phyloP scores from a whole-genome alignment of 2,329 filamentous ascomycete genomes.

The Bertia moriformis region DNA sequence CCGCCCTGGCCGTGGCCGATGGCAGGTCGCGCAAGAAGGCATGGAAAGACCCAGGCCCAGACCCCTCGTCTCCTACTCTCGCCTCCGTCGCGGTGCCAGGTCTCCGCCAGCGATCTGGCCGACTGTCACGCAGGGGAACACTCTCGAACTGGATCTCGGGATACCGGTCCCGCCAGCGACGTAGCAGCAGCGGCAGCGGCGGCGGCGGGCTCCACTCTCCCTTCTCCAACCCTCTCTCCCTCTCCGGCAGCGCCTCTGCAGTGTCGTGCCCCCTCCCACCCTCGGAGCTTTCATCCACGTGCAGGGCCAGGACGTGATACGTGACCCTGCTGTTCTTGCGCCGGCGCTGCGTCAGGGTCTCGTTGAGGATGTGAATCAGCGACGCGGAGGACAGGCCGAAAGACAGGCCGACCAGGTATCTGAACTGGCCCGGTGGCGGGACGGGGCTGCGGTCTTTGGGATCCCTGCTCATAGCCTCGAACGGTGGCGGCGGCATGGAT shows the following conservation, averaged over 20 bases:
- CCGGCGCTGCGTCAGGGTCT: conserved; percentile 51
- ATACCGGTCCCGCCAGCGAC: conserved; percentile 29
- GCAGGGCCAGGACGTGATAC: conserved; percentile 52
- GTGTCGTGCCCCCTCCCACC: conserved; percentile 4
- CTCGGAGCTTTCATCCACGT: conserved; percentile 25
- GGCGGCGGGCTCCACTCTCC: too few species aligned
- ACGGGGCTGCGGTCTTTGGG: too few species aligned
- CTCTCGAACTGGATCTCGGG: conserved; percentile 49
- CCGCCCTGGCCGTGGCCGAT: conserved; percentile 61
- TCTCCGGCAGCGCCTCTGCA: too few species aligned
- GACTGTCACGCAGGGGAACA: conserved; percentile 27
- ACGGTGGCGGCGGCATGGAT: too few species aligned
- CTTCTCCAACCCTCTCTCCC: too few species aligned
- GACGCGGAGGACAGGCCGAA: conserved; percentile 69
- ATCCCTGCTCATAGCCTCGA: conserved; percentile 12
- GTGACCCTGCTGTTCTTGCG: conserved; percentile 47
- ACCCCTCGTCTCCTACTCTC: conserved; percentile 5
- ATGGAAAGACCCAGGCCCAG: conserved; percentile 29
- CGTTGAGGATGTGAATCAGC: conserved; percentile 62
- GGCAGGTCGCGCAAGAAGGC: conserved; percentile 44
- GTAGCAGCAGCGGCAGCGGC: conserved; percentile 5
- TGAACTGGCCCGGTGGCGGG: too few species aligned
- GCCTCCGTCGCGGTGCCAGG: conserved; percentile 5
- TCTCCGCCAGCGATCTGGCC: not conserved
- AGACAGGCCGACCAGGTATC: conserved; percentile 65